Conservation (phyloP, 805 yeast species). For the Wilhelminamyces savonicus region DNA sequence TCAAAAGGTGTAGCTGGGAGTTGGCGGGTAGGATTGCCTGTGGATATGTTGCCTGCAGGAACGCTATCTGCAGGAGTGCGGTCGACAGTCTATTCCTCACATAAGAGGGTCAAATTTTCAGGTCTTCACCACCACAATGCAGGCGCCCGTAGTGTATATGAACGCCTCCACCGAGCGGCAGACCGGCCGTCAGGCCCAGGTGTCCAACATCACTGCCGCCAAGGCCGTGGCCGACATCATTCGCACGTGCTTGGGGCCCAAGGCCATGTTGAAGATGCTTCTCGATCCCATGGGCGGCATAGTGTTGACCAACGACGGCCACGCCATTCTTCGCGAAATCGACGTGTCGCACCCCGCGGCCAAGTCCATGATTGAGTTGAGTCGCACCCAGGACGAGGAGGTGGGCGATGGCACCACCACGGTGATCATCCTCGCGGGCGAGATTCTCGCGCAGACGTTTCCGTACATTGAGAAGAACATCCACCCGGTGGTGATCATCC, state of each 20-base stretch:
- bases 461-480: conserved; percentile 92
- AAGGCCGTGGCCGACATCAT: conserved; percentile 97
- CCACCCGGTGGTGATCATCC: conserved; percentile 94
- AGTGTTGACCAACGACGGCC: conserved; percentile 96
- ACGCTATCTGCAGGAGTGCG: no score
- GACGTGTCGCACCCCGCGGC: conserved; percentile 99
- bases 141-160: conserved; percentile 43
- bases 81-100: no score
- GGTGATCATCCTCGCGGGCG: conserved; percentile 95
- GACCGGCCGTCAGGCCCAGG: conserved; percentile 95
- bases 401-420: conserved; percentile 99
- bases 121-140: conserved; percentile 18
- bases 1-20: no score
- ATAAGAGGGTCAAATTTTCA: no score
- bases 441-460: conserved; percentile 88
- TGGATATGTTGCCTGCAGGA: no score
- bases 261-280: conserved; percentile 97
- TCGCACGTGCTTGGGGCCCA: conserved; percentile 97
- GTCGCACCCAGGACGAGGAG: conserved; percentile 97
- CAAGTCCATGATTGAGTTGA: conserved; percentile 93
- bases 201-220: conserved; percentile 97
- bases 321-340: conserved; percentile 94
- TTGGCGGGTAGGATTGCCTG: no score
- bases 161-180: conserved; percentile 88
- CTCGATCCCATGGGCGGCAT: conserved; percentile 96